These are phyloP conservation scores for Micractinium conductrix DNA, from an alignment of 139 green algal genomes.

Conservation along the genomic window DNA sequence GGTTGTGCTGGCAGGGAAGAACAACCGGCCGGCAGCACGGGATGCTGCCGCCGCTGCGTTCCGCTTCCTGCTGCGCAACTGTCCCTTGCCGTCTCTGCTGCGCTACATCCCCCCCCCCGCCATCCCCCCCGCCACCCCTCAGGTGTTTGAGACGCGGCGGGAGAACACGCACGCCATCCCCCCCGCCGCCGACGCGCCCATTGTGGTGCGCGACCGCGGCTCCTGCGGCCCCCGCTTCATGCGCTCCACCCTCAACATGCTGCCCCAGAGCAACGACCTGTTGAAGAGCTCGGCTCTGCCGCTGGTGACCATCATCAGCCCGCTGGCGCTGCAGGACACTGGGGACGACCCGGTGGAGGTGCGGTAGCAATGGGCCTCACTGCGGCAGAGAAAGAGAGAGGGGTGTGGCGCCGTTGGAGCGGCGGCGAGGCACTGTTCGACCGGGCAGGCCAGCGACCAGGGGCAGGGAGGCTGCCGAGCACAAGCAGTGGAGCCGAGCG, in stretches of 20 bases:
- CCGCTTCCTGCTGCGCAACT: background rate
- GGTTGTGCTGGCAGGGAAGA: background rate
- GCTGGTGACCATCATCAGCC: slow-evolving; percentile 83
- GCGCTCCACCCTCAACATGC: slow-evolving; percentile 80
- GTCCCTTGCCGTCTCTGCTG: background rate
- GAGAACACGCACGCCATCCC: slow-evolving; percentile 48
- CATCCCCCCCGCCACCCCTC: background rate
- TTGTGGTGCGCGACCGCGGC: slow-evolving; percentile 78
- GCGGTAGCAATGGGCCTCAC: too few relatives aligned
- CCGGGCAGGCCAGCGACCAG: too few relatives aligned
- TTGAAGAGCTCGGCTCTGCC: slow-evolving; percentile 80
- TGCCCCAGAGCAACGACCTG: slow-evolving; percentile 82
- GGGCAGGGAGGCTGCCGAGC: too few relatives aligned
- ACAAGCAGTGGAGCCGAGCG: too few relatives aligned
- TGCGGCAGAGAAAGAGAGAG: too few relatives aligned
- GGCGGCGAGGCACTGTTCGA: background rate
- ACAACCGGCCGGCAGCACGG: background rate
- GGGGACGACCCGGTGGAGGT: slow-evolving; percentile 81
- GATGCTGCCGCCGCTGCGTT: background rate
- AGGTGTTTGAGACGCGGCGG: slow-evolving; percentile 78
- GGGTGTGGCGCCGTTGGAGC: background rate
- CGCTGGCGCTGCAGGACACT: slow-evolving; percentile 79
- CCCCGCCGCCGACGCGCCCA: slow-evolving; percentile 44
- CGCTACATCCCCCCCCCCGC: too few relatives aligned
- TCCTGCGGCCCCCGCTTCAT: slow-evolving; percentile 77